A percentile compares a stretch with the other conserved stretches of the same genome.
Conservation (phyloP, 139 green algal genomes). For the Closterium sp. region DNA sequence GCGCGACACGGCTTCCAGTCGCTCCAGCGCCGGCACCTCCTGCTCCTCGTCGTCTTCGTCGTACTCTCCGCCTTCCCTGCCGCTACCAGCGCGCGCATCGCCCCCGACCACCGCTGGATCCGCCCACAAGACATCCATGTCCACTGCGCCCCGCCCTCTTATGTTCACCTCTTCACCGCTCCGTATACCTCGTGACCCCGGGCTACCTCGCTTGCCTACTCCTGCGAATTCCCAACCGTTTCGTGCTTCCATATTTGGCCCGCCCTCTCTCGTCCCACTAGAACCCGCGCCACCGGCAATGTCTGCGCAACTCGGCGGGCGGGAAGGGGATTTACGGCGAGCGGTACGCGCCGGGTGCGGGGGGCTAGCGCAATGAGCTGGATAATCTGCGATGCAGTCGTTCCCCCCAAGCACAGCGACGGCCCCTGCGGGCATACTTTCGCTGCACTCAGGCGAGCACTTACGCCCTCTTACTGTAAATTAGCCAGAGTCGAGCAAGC, state of each 20-base stretch:
- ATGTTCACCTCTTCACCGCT: background rate
- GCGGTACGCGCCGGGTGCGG: background rate
- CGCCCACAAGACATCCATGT: background rate
- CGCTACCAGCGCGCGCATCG: no score
- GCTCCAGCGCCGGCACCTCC: background rate
- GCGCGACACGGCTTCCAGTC: background rate
- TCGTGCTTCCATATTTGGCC: background rate
- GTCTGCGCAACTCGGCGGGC: background rate
- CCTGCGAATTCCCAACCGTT: background rate
- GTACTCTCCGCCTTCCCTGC: background rate
- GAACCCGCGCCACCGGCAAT: background rate
- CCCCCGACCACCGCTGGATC: background rate
- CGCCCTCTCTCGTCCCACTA: background rate
- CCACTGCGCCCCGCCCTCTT: background rate
- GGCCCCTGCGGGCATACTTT: background rate
- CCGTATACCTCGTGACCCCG: background rate
- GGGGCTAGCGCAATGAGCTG: background rate
- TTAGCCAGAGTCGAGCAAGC: no score
- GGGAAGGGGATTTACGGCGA: background rate
- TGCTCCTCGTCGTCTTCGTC: background rate
- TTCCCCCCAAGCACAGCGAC: background rate
- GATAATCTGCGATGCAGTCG: background rate
- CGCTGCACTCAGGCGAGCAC: background rate
- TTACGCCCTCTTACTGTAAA: no score
- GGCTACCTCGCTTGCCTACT: background rate